Conservation (phyloP, 257 asterid species). For the Fraxinus anomala region DNA sequence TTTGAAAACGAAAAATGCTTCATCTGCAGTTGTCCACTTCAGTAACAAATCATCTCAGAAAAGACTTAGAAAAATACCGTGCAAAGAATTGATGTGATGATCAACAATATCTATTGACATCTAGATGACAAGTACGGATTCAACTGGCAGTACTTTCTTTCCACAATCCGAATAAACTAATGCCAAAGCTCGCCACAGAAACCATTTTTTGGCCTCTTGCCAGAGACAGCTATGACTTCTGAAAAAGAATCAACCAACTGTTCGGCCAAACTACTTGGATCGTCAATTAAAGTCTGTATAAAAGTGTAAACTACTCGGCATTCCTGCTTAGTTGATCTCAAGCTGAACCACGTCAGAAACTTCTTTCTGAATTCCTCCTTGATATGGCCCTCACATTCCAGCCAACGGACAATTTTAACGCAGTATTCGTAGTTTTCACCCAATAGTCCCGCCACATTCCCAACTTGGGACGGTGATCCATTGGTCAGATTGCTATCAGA, state of each 20-base stretch:
- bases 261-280: conserved; percentile 75
- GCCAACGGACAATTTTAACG: conserved; percentile 78
- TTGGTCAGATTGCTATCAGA: conserved; percentile 85
- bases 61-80: conserved; percentile 25
- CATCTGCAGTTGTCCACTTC: conserved; percentile 21
- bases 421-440: conserved; percentile 86
- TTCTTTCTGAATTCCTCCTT: conserved; percentile 74
- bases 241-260: conserved; percentile 66
- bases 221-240: conserved; percentile 36
- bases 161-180: conserved; percentile 15
- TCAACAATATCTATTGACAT: not conserved
- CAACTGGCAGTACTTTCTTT: not conserved
- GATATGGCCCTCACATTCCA: conserved; percentile 84
- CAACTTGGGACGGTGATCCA: conserved; percentile 60
- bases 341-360: conserved; percentile 89
- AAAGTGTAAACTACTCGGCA: conserved; percentile 85
- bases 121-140: not conserved
- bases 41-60: conserved; percentile 31
- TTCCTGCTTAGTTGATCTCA: conserved; percentile 84
- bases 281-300: conserved; percentile 71
- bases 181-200: conserved; percentile 40
- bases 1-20: not conserved
- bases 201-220: conserved; percentile 51
- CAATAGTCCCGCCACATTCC: conserved; percentile 46
- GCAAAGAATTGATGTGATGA: conserved; percentile 1